Evolutionary conservation across 768 basidiomycete species (phyloP).

Genomic region (Boletus insuetus): DNA sequence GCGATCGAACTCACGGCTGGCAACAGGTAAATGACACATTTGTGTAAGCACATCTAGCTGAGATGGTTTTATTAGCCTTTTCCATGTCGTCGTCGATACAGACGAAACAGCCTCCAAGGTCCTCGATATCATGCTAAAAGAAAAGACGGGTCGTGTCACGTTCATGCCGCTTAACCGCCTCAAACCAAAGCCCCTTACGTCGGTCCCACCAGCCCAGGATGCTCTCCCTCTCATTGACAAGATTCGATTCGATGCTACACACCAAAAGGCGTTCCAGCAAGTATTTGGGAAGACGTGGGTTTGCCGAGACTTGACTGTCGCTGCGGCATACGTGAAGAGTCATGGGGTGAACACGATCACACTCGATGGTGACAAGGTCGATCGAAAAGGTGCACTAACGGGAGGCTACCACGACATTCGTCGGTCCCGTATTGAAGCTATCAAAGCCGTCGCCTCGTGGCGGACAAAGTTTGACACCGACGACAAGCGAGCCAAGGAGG

Average conservation of each 20-base stretch:
- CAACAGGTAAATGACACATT: slow-evolving; percentile 62
- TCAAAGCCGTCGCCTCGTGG: slow-evolving; percentile 76
- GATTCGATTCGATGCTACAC: slow-evolving; percentile 67
- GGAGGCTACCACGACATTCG: slow-evolving; percentile 95
- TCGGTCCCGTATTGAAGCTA: slow-evolving; percentile 84
- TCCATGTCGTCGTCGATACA: slow-evolving; percentile 97
- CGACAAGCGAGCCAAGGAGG: slow-evolving; percentile 62
- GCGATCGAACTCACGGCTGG: slow-evolving; percentile 95
- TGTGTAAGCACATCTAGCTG: not conserved
- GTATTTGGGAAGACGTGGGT: slow-evolving; percentile 98
- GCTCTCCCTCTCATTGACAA: slow-evolving; percentile 82
- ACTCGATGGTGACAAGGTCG: slow-evolving; percentile 95
- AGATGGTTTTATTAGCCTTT: slow-evolving; percentile 48
- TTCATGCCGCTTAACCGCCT: slow-evolving; percentile 98
- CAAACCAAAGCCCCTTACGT: slow-evolving; percentile 63
- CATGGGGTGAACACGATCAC: slow-evolving; percentile 97
- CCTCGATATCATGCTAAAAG: slow-evolving; percentile 91
- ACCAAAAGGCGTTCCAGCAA: slow-evolving; percentile 87
- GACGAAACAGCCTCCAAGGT: slow-evolving; percentile 90
- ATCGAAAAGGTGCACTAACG: slow-evolving; percentile 92
- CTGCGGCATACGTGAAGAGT: slow-evolving; percentile 90
- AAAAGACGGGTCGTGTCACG: slow-evolving; percentile 92
- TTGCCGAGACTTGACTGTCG: slow-evolving; percentile 87
- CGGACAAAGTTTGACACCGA: slow-evolving; percentile 67
- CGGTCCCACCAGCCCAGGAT: slow-evolving; percentile 64